Evolutionary conservation across 768 basidiomycete species (phyloP).

Genomic region (Russula sp.): DNA sequence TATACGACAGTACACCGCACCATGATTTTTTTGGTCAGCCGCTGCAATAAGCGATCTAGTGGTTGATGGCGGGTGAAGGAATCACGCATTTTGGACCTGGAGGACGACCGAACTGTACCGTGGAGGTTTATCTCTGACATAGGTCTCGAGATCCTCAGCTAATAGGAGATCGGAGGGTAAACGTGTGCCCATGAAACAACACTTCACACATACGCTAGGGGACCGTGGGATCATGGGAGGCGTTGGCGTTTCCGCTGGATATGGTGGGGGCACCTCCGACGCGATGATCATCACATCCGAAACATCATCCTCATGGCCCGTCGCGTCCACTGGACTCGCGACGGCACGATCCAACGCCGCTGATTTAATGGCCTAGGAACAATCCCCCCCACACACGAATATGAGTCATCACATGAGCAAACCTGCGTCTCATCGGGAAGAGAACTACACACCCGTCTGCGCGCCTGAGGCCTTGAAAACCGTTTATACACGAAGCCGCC

Average conservation of each 20-base stretch:
- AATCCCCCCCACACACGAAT: neutral
- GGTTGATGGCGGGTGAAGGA: neutral
- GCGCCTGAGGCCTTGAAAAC: neutral
- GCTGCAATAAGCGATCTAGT: no score
- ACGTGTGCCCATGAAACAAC: neutral
- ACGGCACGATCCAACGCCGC: neutral
- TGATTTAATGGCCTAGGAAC: neutral
- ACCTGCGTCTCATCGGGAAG: neutral
- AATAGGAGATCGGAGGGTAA: neutral
- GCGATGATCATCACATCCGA: neutral
- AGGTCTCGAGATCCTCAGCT: neutral
- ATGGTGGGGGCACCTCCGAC: neutral
- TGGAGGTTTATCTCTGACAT: constrained; percentile 3
- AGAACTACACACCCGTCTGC: neutral
- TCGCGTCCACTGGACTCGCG: neutral
- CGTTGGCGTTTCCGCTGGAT: neutral
- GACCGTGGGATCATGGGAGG: neutral
- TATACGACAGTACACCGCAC: neutral
- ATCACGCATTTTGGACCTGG: constrained; percentile 4
- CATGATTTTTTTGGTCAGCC: neutral
- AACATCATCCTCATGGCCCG: neutral
- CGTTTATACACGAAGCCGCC: neutral
- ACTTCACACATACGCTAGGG: neutral
- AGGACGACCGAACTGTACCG: neutral
- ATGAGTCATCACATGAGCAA: neutral